Percentiles rank a stretch among this genome's conserved stretches.
These are phyloP conservation scores for Paecilomyces sp. DNA, from an alignment of 2,329 filamentous ascomycete species.

Conservation along the genomic window DNA sequence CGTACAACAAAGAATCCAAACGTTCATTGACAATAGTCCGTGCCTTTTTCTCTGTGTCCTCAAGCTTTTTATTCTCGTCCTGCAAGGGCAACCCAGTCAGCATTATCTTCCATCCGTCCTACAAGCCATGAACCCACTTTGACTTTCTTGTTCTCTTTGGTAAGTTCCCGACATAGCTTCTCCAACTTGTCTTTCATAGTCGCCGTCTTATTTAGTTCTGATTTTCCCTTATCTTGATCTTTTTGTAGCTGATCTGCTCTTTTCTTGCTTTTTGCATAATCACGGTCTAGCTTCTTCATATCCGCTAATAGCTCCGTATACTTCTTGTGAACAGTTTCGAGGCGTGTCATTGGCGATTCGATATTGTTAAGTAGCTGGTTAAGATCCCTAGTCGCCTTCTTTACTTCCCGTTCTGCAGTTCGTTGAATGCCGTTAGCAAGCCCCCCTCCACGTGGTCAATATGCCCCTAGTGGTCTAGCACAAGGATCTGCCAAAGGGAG, in stretches of 20 bases:
- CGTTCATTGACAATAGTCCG: conserved; percentile 79
- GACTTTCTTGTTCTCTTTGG: conserved; percentile 95
- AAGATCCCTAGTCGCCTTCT: conserved; percentile 86
- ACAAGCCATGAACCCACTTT: conserved; percentile 56
- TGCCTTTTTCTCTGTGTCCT: conserved; percentile 77
- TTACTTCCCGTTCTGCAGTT: conserved; percentile 75
- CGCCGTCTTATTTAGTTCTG: conserved; percentile 82
- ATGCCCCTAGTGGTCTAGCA: background rate
- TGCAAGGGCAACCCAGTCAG: conserved; percentile 28
- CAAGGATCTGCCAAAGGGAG: background rate
- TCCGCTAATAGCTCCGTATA: conserved; percentile 87
- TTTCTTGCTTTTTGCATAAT: conserved; percentile 94
- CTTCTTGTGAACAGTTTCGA: conserved; percentile 82
- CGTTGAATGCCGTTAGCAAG: background rate
- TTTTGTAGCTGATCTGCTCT: conserved; percentile 90
- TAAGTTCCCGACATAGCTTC: conserved; percentile 88
- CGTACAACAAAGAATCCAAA: conserved; percentile 69
- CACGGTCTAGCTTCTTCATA: conserved; percentile 91
- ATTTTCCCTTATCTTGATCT: conserved; percentile 84
- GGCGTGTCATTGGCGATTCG: conserved; percentile 85
- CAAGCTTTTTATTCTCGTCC: conserved; percentile 89
- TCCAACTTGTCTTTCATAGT: conserved; percentile 94
- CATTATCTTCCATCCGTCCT: conserved; percentile 1
- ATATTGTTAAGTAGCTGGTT: conserved; percentile 77
- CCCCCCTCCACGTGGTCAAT: background rate